These are phyloP conservation scores for Candida hungchunana DNA, from an alignment of 805 yeast species.

Conservation along the genomic window DNA sequence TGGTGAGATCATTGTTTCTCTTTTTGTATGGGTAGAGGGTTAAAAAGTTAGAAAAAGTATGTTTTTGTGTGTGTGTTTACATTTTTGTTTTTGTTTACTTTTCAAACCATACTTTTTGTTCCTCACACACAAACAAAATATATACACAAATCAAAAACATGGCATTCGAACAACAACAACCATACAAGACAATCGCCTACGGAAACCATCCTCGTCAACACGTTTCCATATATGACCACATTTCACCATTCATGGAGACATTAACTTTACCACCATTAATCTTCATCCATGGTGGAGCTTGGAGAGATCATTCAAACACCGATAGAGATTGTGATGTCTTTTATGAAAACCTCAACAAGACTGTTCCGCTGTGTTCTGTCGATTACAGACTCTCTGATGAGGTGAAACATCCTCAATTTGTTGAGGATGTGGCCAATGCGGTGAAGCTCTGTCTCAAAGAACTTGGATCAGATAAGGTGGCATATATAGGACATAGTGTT, in stretches of 20 bases:
- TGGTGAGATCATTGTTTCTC: too few species aligned
- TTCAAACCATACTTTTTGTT: too few species aligned
- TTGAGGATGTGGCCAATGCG: conserved; percentile 49
- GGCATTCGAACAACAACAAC: too few species aligned
- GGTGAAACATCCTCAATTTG: conserved; percentile 56
- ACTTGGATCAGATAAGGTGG: conserved; percentile 17
- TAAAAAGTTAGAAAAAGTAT: too few species aligned
- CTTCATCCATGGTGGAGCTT: conserved; percentile 85
- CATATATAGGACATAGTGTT: conserved; percentile 70
- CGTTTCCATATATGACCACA: conserved; percentile 11
- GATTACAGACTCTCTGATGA: conserved; percentile 70
- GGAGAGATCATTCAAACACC: conserved; percentile 71
- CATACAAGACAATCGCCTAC: conserved; percentile 4
- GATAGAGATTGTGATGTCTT: conserved; percentile 46
- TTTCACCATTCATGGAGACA: conserved; percentile 7
- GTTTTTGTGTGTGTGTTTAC: too few species aligned
- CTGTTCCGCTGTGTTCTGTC: conserved; percentile 29
- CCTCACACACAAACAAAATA: too few species aligned
- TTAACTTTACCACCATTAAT: conserved; percentile 34
- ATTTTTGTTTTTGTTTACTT: too few species aligned
- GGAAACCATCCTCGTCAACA: conserved; percentile 14
- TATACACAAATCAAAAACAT: too few species aligned
- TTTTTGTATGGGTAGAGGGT: too few species aligned
- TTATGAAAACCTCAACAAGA: conserved; percentile 15
- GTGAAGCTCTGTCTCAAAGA: conserved; percentile 8